Evolutionary conservation across 257 asterid species (phyloP), one percentile per base, ranked within the genome.

Genomic region (Rauvolfia tetraphylla): DNA sequence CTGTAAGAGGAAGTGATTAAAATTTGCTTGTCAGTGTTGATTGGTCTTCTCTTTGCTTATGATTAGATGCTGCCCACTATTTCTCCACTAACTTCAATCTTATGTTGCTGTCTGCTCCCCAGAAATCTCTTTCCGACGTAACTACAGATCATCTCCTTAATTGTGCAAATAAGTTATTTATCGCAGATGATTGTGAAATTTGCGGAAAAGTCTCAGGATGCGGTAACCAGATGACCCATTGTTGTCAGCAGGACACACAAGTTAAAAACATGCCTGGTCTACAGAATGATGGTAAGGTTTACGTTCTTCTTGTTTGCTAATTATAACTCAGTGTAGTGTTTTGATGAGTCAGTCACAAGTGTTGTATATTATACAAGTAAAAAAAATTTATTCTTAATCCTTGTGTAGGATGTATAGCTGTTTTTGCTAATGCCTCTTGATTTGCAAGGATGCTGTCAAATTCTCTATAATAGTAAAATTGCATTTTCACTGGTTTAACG

Each of bases 131-230:
- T 75, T 44, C 86, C 48, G 91, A 81, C 59, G 34, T 84, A 83
- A 82, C 92, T 17, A 54, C 89, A 74, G 88, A 84, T 75, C 95
- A 94, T 84, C 78, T 94, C 61, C 88, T 92, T 76, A 78, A 75
- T 63, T 91, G 97, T 78, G 82, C 86, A 59, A 68, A 81, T 79
- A 89, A 85, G 79, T 63, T 87, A 68, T 66, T 93, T 62, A 68
- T 71, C 73, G 76, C 80, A 53, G 46, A 81, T 78, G 65, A 69
- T 71, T 78, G 75, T 72, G 84, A 71, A 39, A 82, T 49, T 51
- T 75, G 85, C 46, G 87, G 72, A 31, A 78, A 79, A 58, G 86
- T 72, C 58, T 80, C 81, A 57, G 61, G 12, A 73, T 67, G 36
- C 72, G 33, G 61, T 57, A 15, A 51, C 34, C 59, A 70, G 18